phyloP scores from a whole-genome alignment of 768 basidiomycete genomes.

The Amanita fuliginea region DNA sequence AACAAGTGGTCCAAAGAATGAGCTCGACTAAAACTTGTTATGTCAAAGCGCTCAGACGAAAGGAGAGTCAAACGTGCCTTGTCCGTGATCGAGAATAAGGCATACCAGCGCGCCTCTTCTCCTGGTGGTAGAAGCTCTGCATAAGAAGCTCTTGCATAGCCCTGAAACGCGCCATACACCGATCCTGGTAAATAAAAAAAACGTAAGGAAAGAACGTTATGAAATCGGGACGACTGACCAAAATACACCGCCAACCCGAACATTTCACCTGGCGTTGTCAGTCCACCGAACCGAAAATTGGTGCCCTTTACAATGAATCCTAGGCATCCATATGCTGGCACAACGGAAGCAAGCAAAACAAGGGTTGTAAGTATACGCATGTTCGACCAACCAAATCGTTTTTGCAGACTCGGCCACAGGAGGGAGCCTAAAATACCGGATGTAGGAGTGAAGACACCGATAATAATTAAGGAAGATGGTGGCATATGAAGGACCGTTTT shows the following conservation, averaged over 20 bases:
- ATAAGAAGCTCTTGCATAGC: conserved; percentile 80
- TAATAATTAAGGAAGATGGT: conserved; percentile 63
- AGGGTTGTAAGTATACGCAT: conserved; percentile 54
- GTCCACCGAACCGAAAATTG: conserved; percentile 42
- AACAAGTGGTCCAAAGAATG: conserved; percentile 83
- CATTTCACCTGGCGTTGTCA: conserved; percentile 79
- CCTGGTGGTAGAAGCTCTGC: conserved; percentile 79
- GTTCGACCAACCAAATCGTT: conserved; percentile 52
- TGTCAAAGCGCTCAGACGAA: conserved; percentile 2
- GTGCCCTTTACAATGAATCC: conserved; percentile 56
- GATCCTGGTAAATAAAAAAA: conserved; percentile 27
- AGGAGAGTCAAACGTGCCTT: conserved; percentile 35
- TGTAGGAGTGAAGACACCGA: conserved; percentile 69
- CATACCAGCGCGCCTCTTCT: conserved; percentile 88
- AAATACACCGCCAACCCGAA: conserved; percentile 76
- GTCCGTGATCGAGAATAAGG: conserved; percentile 84
- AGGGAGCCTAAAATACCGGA: conserved; percentile 80
- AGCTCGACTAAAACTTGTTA: conserved; percentile 51
- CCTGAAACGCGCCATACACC: conserved; percentile 86
- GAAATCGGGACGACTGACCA: conserved; percentile 29
- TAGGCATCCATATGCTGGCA: conserved; percentile 76
- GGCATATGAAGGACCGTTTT: conserved; percentile 83
- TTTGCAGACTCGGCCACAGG: conserved; percentile 69
- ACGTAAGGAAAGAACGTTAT: not conserved
- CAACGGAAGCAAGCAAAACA: conserved; percentile 50